These are phyloP conservation scores for Carex pumila DNA, from an alignment of 176 grass and related monocot genomes.

Conservation along the genomic window DNA sequence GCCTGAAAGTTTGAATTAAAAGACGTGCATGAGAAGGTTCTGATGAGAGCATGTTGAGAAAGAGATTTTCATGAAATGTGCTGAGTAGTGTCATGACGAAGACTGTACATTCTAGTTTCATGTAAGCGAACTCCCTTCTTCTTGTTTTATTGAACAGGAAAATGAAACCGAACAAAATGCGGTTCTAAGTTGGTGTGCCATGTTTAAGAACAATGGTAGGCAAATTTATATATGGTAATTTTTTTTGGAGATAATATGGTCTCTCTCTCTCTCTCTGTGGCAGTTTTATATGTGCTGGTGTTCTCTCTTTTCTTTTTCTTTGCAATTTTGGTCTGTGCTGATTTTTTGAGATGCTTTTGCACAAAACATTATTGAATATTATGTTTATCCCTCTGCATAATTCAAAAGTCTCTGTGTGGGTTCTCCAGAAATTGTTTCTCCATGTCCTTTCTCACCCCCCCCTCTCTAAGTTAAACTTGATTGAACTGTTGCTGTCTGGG, in stretches of 20 bases:
- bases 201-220: neutral
- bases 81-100: neutral
- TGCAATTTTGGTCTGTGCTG: conserved; percentile 7
- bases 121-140: conserved; percentile 18
- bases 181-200: conserved; percentile 16
- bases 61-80: conserved; percentile 15
- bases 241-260: neutral
- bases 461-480: neutral
- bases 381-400: neutral
- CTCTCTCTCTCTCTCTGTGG: neutral
- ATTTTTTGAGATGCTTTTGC: neutral
- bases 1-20: neutral
- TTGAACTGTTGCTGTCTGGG: neutral
- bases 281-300: neutral
- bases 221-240: conserved; percentile 11
- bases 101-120: conserved; percentile 21
- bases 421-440: neutral
- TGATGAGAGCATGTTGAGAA: conserved; percentile 3
- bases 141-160: conserved; percentile 17
- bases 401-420: neutral
- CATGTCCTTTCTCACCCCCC: neutral
- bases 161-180: conserved; percentile 8
- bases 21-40: conserved; percentile 1
- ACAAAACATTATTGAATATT: neutral
- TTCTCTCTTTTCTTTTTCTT: neutral